Evolutionary conservation across 148 eudicot genomes (phyloP).

Genomic region (Beta vulgaris): DNA sequence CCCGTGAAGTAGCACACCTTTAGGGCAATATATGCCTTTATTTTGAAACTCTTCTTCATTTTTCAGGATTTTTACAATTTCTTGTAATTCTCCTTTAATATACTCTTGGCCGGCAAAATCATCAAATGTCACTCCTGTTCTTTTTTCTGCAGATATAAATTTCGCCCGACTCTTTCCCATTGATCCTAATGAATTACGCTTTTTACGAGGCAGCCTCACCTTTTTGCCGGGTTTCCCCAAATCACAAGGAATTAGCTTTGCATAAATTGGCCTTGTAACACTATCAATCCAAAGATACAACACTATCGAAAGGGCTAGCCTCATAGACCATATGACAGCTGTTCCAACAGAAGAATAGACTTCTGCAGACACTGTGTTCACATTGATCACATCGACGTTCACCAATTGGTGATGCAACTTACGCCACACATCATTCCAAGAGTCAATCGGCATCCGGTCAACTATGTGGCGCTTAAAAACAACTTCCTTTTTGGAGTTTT

Average conservation of each 20-base stretch:
- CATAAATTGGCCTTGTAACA: constrained; percentile 72
- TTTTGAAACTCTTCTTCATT: constrained; percentile 80
- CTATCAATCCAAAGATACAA: constrained; percentile 81
- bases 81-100: constrained; percentile 86
- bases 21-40: constrained; percentile 93
- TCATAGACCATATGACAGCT: constrained; percentile 92
- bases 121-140: constrained; percentile 88
- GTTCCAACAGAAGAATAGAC: constrained; percentile 78
- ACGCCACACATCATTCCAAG: constrained; percentile 90
- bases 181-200: constrained; percentile 68
- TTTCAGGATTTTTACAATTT: constrained; percentile 77
- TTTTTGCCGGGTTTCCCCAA: constrained; percentile 64
- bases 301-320: constrained; percentile 77
- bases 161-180: constrained; percentile 93
- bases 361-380: constrained; percentile 61
- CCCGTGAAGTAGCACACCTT: constrained; percentile 90
- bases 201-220: constrained; percentile 52
- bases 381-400: constrained; percentile 77
- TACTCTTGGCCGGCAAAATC: constrained; percentile 98
- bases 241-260: constrained; percentile 85
- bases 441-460: constrained; percentile 84
- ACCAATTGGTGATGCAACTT: constrained; percentile 89
- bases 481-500: constrained; percentile 45
- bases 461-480: constrained; percentile 71
- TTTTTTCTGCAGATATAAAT: constrained; percentile 92